Conservation (phyloP, 306 rosid species). For the Vicia villosa region DNA sequence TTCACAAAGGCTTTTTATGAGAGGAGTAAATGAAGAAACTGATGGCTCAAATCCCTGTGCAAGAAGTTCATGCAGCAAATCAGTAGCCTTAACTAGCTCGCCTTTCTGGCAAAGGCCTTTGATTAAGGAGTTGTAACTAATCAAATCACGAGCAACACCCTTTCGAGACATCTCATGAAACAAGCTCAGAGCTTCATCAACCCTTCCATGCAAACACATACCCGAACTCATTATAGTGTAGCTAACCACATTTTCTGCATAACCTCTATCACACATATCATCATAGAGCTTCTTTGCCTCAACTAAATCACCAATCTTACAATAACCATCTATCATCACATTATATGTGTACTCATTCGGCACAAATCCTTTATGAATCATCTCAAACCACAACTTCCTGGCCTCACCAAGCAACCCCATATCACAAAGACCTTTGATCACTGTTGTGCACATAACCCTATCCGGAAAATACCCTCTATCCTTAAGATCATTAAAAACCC, state of each 20-base stretch:
- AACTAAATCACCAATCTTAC: conserved; percentile 50
- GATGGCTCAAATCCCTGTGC: conserved; percentile 59
- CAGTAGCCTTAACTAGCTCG: conserved; percentile 46
- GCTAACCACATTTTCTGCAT: conserved; percentile 45
- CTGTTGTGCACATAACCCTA: conserved; percentile 69
- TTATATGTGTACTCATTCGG: conserved; percentile 69
- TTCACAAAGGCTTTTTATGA: conserved; percentile 53
- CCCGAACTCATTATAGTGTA: conserved; percentile 57
- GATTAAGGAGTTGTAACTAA: conserved; percentile 60
- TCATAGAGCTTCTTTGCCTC: conserved; percentile 52
- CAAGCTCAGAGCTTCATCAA: conserved; percentile 54
- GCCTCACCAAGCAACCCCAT: conserved; percentile 56
- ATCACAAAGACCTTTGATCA: conserved; percentile 62
- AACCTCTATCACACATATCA: conserved; percentile 67
- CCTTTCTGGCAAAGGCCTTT: conserved; percentile 54
- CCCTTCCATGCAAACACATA: conserved; percentile 55
- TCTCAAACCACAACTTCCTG: conserved; percentile 83
- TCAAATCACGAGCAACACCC: conserved; percentile 52
- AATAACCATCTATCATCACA: conserved; percentile 55
- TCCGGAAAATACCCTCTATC: conserved; percentile 80
- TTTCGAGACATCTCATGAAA: conserved; percentile 63
- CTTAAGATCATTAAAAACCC: conserved; percentile 70
- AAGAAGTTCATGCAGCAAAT: conserved; percentile 48
- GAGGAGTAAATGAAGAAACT: conserved; percentile 41
- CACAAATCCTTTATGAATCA: conserved; percentile 63